A percentile compares a stretch with the other conserved stretches of the same genome.
These are phyloP conservation scores for Cryptosporidium parvum DNA, from an alignment of 169 alveolate species.

Conservation along the genomic window DNA sequence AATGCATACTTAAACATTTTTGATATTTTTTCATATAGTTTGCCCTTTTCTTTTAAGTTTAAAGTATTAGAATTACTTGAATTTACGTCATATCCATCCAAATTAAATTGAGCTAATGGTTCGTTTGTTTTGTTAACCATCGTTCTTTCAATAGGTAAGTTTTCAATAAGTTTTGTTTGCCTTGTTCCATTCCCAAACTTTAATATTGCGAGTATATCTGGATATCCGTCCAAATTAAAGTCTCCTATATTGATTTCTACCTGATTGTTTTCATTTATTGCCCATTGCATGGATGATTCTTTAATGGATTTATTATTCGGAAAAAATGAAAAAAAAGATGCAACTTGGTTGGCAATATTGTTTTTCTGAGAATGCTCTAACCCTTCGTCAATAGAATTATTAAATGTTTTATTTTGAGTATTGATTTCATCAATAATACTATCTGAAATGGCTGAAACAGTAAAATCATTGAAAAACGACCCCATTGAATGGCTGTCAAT, in stretches of 20 bases:
- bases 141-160: constrained; percentile 16
- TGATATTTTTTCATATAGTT: neutral
- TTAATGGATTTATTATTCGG: constrained; percentile 1
- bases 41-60: neutral
- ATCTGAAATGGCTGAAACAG: constrained; percentile 33
- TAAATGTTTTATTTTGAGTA: too few species aligned
- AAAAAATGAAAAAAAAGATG: constrained; percentile 56
- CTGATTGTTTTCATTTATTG: neutral
- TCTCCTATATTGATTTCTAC: constrained; percentile 77
- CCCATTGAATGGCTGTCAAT: neutral
- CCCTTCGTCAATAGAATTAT: neutral
- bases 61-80: neutral
- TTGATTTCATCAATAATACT: neutral
- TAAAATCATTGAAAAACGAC: constrained; percentile 30
- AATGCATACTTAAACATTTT: neutral
- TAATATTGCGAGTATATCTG: constrained; percentile 77
- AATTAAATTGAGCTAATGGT: neutral
- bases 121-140: constrained; percentile 10
- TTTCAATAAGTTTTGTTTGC: constrained; percentile 45
- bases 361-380: constrained; percentile 4
- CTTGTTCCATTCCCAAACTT: constrained; percentile 34
- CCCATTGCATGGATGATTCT: constrained; percentile 47
- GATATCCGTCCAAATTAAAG: constrained; percentile 81
- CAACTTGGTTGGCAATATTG: constrained; percentile 44
- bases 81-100: neutral